These are phyloP conservation scores for Rhipidocladum racemiflorum DNA, from an alignment of 176 grass and related monocot genomes.

Conservation along the genomic window DNA sequence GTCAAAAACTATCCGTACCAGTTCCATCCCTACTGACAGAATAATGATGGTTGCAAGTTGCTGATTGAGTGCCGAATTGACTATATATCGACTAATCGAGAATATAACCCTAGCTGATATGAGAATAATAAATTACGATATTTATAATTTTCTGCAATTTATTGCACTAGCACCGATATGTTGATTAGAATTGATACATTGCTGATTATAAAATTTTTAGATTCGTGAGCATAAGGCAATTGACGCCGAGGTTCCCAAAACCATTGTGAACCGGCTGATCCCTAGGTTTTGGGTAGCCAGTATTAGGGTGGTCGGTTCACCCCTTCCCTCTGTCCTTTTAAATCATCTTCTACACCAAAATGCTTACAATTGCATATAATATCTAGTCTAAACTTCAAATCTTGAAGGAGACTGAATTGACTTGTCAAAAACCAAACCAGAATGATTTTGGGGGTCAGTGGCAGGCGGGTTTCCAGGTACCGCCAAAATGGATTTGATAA, in stretches of 20 bases:
- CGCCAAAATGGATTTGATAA: not conserved
- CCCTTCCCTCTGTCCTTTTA: not conserved
- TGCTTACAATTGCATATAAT: not conserved
- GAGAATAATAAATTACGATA: not conserved
- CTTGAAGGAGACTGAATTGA: not conserved
- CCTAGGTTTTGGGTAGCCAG: not conserved
- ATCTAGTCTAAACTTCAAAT: not conserved
- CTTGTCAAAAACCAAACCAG: too few species aligned
- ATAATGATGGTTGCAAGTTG: not conserved
- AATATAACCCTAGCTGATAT: not conserved
- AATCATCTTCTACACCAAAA: not conserved
- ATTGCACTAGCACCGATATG: not conserved
- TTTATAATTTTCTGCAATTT: not conserved
- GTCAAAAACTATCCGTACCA: too few species aligned
- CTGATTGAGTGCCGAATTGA: not conserved
- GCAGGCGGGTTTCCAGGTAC: not conserved
- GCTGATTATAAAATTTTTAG: not conserved
- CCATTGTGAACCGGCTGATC: too few species aligned
- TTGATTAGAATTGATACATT: not conserved
- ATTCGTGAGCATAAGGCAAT: not conserved
- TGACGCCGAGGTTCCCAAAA: not conserved
- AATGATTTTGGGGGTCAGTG: too few species aligned
- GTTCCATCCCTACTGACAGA: too few species aligned
- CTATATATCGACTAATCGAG: not conserved
- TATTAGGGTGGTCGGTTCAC: not conserved